Conservation (phyloP, 2,329 filamentous ascomycete species). For the Sarocladiaceae sp. region DNA sequence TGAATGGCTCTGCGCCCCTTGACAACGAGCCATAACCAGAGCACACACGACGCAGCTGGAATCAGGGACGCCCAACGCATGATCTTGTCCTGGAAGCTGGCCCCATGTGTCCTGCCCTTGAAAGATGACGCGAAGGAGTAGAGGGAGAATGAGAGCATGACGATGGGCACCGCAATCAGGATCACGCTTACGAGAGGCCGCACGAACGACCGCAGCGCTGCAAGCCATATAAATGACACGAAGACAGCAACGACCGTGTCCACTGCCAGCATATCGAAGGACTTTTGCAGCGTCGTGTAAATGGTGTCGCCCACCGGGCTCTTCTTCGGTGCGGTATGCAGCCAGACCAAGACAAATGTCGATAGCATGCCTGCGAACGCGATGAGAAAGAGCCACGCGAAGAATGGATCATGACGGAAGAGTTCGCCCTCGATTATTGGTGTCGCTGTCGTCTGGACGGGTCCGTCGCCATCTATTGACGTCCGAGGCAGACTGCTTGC, state of each 20-base stretch:
- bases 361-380: conserved; percentile 77
- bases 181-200: conserved; percentile 76
- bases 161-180: conserved; percentile 74
- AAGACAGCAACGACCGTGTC: conserved; percentile 88
- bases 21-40: conserved; percentile 81
- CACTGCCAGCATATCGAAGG: conserved; percentile 81
- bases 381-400: conserved; percentile 84
- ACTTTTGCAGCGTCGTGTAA: conserved; percentile 80
- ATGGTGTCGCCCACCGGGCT: conserved; percentile 84
- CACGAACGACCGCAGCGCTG: conserved; percentile 80
- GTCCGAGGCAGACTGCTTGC: conserved; percentile 31
- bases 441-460: conserved; percentile 26
- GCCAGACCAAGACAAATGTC: conserved; percentile 80
- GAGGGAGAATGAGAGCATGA: conserved; percentile 82
- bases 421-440: conserved; percentile 58
- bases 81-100: conserved; percentile 73
- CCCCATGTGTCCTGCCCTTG: conserved; percentile 67
- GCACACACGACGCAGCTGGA: conserved; percentile 63
- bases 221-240: conserved; percentile 86
- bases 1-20: conserved; percentile 74
- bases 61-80: conserved; percentile 85
- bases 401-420: conserved; percentile 83
- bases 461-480: conserved; percentile 23
- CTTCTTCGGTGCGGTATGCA: conserved; percentile 73
- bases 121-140: conserved; percentile 91